A percentile compares a stretch with the other conserved stretches of the same genome.
phyloP scores from a whole-genome alignment of 2,329 filamentous ascomycete genomes.

The Fusarium sp. region DNA sequence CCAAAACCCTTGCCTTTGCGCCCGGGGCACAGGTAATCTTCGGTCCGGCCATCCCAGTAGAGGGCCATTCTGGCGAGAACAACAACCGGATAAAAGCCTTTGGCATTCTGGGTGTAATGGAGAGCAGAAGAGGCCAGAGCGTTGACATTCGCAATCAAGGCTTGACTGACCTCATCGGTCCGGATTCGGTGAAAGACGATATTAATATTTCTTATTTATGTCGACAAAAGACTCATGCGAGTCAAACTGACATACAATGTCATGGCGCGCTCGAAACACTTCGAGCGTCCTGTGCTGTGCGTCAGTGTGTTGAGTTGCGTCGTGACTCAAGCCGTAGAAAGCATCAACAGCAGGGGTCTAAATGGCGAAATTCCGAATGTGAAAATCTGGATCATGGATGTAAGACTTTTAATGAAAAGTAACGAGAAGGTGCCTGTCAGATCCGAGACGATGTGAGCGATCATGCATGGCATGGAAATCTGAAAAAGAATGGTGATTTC shows the following conservation, averaged over 20 bases:
- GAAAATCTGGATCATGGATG: slow-evolving; percentile 22
- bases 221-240: slow-evolving; percentile 4
- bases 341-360: slow-evolving; percentile 19
- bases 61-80: slow-evolving; percentile 38
- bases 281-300: slow-evolving; percentile 11
- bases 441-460: slow-evolving; percentile 45
- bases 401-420: slow-evolving; percentile 25
- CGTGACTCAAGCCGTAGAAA: slow-evolving; percentile 17
- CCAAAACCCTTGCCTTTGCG: slow-evolving; percentile 35
- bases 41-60: slow-evolving; percentile 43
- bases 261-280: slow-evolving; percentile 3
- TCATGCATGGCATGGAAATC: slow-evolving; percentile 35
- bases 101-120: slow-evolving; percentile 37
- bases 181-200: slow-evolving; percentile 16
- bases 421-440: slow-evolving; percentile 26
- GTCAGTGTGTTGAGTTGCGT: slow-evolving; percentile 7
- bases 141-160: slow-evolving; percentile 43
- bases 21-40: slow-evolving; percentile 46
- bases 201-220: slow-evolving; percentile 3
- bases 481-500: slow-evolving; percentile 39
- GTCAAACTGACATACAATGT: slow-evolving; percentile 3
- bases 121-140: slow-evolving; percentile 35
- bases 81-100: slow-evolving; percentile 41
- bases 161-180: slow-evolving; percentile 33
- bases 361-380: slow-evolving; percentile 12